Percentiles rank a stretch among this genome's conserved stretches.
Evolutionary conservation across 148 eudicot species (phyloP).

Genomic region (Rhododendron henanense): DNA sequence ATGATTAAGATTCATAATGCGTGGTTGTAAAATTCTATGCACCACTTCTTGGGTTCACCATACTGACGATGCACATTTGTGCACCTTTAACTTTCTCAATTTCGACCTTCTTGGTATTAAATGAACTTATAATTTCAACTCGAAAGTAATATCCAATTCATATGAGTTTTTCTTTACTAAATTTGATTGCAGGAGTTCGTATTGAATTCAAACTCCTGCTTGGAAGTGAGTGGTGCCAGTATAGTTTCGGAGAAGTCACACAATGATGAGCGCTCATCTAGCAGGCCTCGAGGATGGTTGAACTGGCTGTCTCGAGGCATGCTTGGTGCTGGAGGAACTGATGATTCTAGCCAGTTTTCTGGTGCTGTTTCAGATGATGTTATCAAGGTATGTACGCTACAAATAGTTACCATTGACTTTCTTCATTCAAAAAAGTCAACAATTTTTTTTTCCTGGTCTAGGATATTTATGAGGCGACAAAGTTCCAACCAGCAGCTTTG

Average conservation of each 20-base stretch:
- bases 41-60: background rate
- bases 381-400: constrained; percentile 53
- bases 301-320: constrained; percentile 97
- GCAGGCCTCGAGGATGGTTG: constrained; percentile 86
- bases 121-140: background rate
- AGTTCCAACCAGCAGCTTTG: constrained; percentile 62
- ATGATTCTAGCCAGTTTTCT: constrained; percentile 91
- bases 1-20: constrained; percentile 8
- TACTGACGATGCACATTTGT: background rate
- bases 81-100: background rate
- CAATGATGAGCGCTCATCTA: constrained; percentile 52
- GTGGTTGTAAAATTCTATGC: background rate
- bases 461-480: constrained; percentile 98
- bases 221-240: constrained; percentile 26
- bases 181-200: constrained; percentile 48
- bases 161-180: background rate
- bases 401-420: background rate
- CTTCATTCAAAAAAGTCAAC: background rate
- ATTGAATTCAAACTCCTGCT: constrained; percentile 33
- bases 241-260: constrained; percentile 34
- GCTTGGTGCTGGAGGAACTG: constrained; percentile 98
- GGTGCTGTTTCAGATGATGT: constrained; percentile 97
- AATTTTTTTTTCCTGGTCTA: constrained; percentile 21
- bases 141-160: background rate
- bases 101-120: background rate